These are phyloP conservation scores for Dalbergia oliveri DNA, from an alignment of 306 rosid species.

Conservation along the genomic window DNA sequence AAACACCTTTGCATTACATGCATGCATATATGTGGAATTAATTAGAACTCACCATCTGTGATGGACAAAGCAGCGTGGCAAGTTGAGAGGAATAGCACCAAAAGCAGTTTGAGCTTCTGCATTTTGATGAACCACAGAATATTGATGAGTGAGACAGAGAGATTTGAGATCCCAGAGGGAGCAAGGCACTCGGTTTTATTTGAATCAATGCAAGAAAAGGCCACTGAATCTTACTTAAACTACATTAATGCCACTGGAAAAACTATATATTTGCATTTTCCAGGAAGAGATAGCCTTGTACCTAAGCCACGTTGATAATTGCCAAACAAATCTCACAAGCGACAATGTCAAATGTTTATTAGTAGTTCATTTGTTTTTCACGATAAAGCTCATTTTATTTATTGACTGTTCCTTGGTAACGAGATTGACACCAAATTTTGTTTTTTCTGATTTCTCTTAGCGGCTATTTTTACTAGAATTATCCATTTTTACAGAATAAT, in stretches of 20 bases:
- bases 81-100: constrained; percentile 55
- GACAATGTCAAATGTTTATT: neutral
- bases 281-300: constrained; percentile 41
- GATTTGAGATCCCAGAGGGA: constrained; percentile 36
- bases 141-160: neutral
- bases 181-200: constrained; percentile 55
- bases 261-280: neutral
- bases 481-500: neutral
- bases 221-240: constrained; percentile 45
- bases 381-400: neutral
- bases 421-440: constrained; percentile 23
- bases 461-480: neutral
- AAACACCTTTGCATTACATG: neutral
- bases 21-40: neutral
- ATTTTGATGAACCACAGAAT: constrained; percentile 34
- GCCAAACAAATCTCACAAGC: constrained; percentile 36
- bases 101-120: constrained; percentile 55
- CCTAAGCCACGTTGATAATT: constrained; percentile 3
- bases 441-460: neutral
- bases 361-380: neutral
- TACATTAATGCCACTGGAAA: constrained; percentile 59
- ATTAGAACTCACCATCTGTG: constrained; percentile 57
- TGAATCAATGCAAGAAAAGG: constrained; percentile 40
- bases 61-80: constrained; percentile 49
- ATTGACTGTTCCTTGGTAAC: neutral